Evolutionary conservation across 768 basidiomycete species (phyloP).

Genomic region (Mycena crocata): DNA sequence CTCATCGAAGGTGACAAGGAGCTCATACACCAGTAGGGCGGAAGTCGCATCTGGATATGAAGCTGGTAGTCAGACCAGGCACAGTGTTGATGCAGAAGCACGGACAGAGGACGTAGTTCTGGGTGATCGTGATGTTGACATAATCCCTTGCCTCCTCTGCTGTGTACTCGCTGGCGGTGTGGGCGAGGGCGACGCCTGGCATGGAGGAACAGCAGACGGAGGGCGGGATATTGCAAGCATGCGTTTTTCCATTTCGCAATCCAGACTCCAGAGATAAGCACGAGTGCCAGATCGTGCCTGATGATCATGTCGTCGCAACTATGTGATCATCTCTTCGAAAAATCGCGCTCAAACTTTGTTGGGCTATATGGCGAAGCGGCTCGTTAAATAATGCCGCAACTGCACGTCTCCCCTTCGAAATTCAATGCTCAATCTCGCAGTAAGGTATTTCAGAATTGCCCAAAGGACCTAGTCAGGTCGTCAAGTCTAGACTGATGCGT

Average conservation of each 20-base stretch:
- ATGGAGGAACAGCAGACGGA: conserved; percentile 13
- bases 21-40: conserved; percentile 42
- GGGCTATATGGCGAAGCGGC: too few relatives aligned
- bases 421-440: too few relatives aligned
- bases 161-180: conserved; percentile 19
- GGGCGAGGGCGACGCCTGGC: conserved; percentile 27
- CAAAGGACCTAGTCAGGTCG: too few relatives aligned
- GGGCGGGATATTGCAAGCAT: background rate
- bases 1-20: conserved; percentile 36
- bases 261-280: conserved; percentile 7
- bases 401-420: too few relatives aligned
- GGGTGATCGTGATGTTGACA: conserved; percentile 12
- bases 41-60: conserved; percentile 40
- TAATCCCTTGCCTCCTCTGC: conserved; percentile 18
- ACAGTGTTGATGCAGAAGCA: background rate
- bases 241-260: conserved; percentile 20
- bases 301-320: background rate
- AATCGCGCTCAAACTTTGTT: too few relatives aligned
- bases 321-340: too few relatives aligned
- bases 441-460: too few relatives aligned
- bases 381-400: too few relatives aligned
- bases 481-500: too few relatives aligned
- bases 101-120: conserved; percentile 25
- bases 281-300: background rate
- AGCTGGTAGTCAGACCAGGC: background rate